Base-by-base conservation (phyloP, 23 red algal genomes). In the Chondrus crispus region DNA sequence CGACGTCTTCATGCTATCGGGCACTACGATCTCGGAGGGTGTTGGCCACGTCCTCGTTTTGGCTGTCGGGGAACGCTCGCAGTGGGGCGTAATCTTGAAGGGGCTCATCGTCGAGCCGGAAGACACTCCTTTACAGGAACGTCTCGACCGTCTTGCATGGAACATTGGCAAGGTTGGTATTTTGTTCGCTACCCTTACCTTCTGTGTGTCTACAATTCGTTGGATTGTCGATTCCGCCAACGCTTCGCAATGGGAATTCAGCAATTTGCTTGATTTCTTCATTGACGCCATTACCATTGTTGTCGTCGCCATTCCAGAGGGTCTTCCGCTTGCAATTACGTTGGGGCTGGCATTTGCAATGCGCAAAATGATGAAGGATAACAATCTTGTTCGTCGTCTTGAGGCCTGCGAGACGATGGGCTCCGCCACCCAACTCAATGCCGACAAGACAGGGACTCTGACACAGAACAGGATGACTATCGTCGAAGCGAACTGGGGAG, bases 351-450 rank as follows among this genome's bases (percentile, higher is more conserved):
- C 96, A 12, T 98, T 98, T 85, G 96, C 96, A 36, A 95, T 95
- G 96, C 87, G 92, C 53, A 94, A 98, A 62, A 98, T 98, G 96
- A 98, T 98, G 96, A 85, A 95, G 74, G 96, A 98, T 38, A 87
- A 95, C 51, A 98, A 95, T 37, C 91, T 98, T 35, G 96, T 98
- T 55, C 96, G 96, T 8, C 66, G 96, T 53, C 75, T 98, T 18
- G 96, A 98, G 55, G 96, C 96, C 16, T 98, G 96, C 73, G 96
- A 98, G 82, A 98, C 91, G 4, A 98, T 98, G 96, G 96, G 96
- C 13, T 93, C 89, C 13, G 96, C 96, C 5, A 98, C 96, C 5
- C 96, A 98, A 64, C 88, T 98, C 22, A 98, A 98, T 62, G 91
- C 92, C 1, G 96, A 98, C 63, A 98, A 98, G 72, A 98, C 96